A percentile compares a stretch with the other conserved stretches of the same genome.
phyloP scores from a whole-genome alignment of 129 eudicot genomes.

The Helichrysum umbraculigerum region DNA sequence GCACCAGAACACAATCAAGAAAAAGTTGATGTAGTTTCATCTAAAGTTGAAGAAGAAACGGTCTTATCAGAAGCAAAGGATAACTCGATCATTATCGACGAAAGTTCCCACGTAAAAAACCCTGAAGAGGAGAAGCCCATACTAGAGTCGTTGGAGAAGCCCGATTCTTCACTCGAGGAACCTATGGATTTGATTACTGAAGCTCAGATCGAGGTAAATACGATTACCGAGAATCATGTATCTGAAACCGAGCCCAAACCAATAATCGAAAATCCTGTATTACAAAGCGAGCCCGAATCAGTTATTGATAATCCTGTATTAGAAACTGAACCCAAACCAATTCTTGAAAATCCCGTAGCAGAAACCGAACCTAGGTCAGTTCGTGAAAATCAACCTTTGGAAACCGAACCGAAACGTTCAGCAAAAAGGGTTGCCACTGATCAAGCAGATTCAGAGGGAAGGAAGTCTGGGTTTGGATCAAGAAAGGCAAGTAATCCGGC shows the following conservation, averaged over 20 bases:
- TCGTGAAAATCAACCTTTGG: neutral
- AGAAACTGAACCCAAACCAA: constrained; percentile 5
- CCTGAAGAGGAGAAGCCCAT: constrained; percentile 38
- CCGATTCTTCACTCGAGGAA: constrained; percentile 30
- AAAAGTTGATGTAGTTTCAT: constrained; percentile 25
- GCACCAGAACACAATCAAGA: constrained; percentile 32
- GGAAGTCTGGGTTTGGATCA: constrained; percentile 50
- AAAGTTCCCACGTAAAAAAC: neutral
- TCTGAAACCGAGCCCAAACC: constrained; percentile 23
- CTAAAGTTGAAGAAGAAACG: constrained; percentile 31
- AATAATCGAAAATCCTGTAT: neutral
- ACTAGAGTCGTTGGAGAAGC: constrained; percentile 24
- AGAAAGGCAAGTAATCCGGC: constrained; percentile 79
- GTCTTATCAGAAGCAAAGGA: constrained; percentile 42
- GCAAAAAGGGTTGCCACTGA: constrained; percentile 50
- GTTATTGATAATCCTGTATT: neutral
- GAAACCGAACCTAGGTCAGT: neutral
- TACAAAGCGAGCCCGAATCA: constrained; percentile 27
- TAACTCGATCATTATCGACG: constrained; percentile 23
- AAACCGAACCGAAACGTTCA: constrained; percentile 40
- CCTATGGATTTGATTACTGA: neutral
- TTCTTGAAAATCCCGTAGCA: neutral
- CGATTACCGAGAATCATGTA: constrained; percentile 30
- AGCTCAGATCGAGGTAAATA: neutral
- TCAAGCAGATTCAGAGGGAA: constrained; percentile 56